These are phyloP conservation scores for Gracilaria domingensis DNA, from an alignment of 23 red algal species.

Conservation along the genomic window DNA sequence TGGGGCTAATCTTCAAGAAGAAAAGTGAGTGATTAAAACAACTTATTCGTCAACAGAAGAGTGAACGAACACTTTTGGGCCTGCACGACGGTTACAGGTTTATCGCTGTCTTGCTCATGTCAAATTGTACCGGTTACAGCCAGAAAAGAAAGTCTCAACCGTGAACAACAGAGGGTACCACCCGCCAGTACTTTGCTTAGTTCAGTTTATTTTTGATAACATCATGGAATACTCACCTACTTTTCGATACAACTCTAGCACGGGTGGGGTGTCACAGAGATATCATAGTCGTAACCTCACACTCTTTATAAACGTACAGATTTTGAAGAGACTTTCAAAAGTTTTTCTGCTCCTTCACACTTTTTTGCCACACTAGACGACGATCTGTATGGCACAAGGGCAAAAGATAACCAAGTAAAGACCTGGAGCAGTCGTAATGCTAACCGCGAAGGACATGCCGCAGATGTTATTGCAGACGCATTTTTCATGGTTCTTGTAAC, in stretches of 20 bases:
- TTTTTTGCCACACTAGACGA: neutral
- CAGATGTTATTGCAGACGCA: too few relatives aligned
- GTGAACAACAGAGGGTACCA: too few relatives aligned
- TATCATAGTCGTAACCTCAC: neutral
- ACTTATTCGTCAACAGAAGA: too few relatives aligned
- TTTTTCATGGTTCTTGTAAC: too few relatives aligned
- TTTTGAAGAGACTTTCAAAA: neutral
- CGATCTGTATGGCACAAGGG: slow-evolving; percentile 6
- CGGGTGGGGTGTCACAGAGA: neutral
- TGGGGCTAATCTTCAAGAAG: too few relatives aligned
- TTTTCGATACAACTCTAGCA: neutral
- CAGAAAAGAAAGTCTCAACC: neutral
- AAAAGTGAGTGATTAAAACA: too few relatives aligned
- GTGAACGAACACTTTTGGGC: neutral
- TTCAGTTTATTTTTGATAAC: neutral
- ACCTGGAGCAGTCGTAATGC: neutral
- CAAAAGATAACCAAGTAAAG: neutral
- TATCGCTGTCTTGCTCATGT: neutral
- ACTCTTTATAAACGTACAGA: neutral
- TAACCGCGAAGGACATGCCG: slow-evolving; percentile 13
- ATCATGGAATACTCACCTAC: slow-evolving; percentile 2
- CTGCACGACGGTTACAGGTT: neutral
- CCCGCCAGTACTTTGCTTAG: neutral
- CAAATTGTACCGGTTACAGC: neutral
- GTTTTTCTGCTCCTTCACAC: neutral